These are phyloP conservation scores for Candida montana DNA, from an alignment of 805 yeast genomes.

Conservation along the genomic window DNA sequence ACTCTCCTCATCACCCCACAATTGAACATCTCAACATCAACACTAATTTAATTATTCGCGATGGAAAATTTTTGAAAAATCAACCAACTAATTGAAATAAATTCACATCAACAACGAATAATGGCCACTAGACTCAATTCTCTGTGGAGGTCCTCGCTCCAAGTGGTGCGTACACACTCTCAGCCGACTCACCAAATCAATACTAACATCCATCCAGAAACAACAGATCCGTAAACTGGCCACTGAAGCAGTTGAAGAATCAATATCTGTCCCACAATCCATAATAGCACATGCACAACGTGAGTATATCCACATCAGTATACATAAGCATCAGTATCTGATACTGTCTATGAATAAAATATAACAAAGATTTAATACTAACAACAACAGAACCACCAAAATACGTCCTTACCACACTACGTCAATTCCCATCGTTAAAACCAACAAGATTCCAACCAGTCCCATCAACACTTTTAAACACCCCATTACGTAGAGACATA, in stretches of 20 bases:
- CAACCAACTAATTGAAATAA: background rate
- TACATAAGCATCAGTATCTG: too few relatives aligned
- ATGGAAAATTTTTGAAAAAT: background rate
- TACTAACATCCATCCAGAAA: conserved; percentile 13
- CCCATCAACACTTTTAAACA: conserved; percentile 60
- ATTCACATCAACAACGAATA: background rate
- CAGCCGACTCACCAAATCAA: background rate
- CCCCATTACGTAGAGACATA: conserved; percentile 82
- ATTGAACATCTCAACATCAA: too few relatives aligned
- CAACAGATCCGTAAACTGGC: conserved; percentile 19
- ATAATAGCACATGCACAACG: conserved; percentile 16
- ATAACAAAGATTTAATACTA: too few relatives aligned
- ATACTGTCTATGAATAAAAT: background rate
- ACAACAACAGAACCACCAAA: conserved; percentile 44
- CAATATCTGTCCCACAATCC: conserved; percentile 6
- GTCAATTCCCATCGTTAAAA: conserved; percentile 86
- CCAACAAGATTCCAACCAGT: conserved; percentile 77
- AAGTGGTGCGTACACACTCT: conserved; percentile 6
- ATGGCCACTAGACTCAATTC: conserved; percentile 8
- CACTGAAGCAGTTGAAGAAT: conserved; percentile 15
- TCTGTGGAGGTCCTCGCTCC: conserved; percentile 3
- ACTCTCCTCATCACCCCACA: too few relatives aligned
- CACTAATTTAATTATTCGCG: too few relatives aligned
- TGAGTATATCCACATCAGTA: too few relatives aligned
- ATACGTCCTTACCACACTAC: conserved; percentile 69